phyloP scores from a whole-genome alignment of 768 basidiomycete genomes.

The Trametes elegans region DNA sequence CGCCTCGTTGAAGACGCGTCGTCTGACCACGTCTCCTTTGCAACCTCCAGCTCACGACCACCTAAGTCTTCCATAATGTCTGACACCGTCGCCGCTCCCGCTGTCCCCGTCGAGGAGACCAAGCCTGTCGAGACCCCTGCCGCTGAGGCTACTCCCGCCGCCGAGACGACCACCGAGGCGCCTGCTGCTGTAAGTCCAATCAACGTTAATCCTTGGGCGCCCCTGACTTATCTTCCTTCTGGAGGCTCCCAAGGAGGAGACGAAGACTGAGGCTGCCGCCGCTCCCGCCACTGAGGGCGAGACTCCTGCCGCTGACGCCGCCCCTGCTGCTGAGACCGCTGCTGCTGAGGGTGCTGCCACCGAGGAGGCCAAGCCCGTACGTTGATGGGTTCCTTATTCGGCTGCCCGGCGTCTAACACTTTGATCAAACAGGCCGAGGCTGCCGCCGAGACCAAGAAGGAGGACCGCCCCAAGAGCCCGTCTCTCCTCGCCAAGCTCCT shows the following conservation, averaged over 20 bases:
- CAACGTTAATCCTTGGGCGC: background rate
- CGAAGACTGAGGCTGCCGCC: conserved; percentile 39
- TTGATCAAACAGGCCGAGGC: conserved; percentile 40
- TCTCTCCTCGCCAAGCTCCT: conserved; percentile 75
- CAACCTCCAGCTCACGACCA: conserved; percentile 49
- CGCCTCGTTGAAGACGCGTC: conserved; percentile 12
- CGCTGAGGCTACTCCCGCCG: conserved; percentile 34
- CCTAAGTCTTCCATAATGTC: conserved; percentile 71
- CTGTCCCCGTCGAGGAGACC: conserved; percentile 50
- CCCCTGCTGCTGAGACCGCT: conserved; percentile 30
- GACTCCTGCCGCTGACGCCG: conserved; percentile 29
- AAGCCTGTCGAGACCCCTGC: conserved; percentile 46
- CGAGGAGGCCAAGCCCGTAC: conserved; percentile 44
- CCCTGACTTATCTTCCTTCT: conserved; percentile 1
- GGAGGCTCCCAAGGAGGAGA: conserved; percentile 44
- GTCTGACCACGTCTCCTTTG: conserved; percentile 21
- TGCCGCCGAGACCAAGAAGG: conserved; percentile 59
- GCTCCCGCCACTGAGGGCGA: conserved; percentile 33
- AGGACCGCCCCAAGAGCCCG: conserved; percentile 80
- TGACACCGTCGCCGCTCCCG: conserved; percentile 57
- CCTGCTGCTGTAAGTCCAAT: conserved; percentile 34
- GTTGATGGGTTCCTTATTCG: conserved; percentile 10
- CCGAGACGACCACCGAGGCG: conserved; percentile 41
- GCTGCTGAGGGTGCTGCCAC: conserved; percentile 36
- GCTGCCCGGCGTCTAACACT: background rate